A percentile compares a stretch with the other conserved stretches of the same genome.
phyloP scores from a whole-genome alignment of 352 stramenopile species.

The Phytophthora citricola region DNA sequence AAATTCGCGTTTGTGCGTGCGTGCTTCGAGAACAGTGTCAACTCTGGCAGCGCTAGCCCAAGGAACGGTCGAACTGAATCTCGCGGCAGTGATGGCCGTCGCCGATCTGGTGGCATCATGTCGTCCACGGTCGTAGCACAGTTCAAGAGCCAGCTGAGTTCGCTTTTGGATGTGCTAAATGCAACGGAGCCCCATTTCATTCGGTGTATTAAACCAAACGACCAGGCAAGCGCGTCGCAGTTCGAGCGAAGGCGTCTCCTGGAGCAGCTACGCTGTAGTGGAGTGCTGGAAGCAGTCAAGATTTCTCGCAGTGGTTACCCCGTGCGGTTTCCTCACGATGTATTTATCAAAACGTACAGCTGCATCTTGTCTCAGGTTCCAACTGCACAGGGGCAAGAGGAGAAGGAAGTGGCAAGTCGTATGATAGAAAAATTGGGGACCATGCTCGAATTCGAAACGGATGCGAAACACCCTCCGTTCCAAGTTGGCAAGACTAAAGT shows the following conservation, averaged over 20 bases:
- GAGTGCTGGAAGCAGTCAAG: slow-evolving; percentile 89
- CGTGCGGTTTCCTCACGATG: slow-evolving; percentile 94
- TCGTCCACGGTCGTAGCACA: slow-evolving; percentile 89
- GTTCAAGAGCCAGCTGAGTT: slow-evolving; percentile 94
- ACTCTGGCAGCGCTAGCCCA: slow-evolving; percentile 25
- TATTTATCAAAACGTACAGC: slow-evolving; percentile 91
- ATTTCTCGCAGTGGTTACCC: slow-evolving; percentile 92
- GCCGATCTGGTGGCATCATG: slow-evolving; percentile 76
- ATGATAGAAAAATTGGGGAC: slow-evolving; percentile 55
- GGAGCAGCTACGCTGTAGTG: slow-evolving; percentile 88
- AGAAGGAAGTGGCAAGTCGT: slow-evolving; percentile 56
- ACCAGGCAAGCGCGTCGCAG: slow-evolving; percentile 56
- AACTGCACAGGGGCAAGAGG: slow-evolving; percentile 42
- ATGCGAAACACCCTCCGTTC: slow-evolving; percentile 66
- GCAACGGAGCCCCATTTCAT: slow-evolving; percentile 94
- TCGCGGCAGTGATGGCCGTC: slow-evolving; percentile 50
- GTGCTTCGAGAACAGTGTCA: slow-evolving; percentile 66
- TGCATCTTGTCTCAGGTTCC: slow-evolving; percentile 66
- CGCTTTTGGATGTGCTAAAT: slow-evolving; percentile 95
- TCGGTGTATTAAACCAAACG: slow-evolving; percentile 92
- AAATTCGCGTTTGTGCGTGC: slow-evolving; percentile 67
- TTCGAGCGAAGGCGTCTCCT: slow-evolving; percentile 78
- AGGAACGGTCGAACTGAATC: slow-evolving; percentile 30
- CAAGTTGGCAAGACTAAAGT: slow-evolving; percentile 88
- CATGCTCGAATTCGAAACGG: slow-evolving; percentile 44